These are phyloP conservation scores for Euphorbia celastroides DNA, from an alignment of 441 rosid genomes.

Conservation along the genomic window DNA sequence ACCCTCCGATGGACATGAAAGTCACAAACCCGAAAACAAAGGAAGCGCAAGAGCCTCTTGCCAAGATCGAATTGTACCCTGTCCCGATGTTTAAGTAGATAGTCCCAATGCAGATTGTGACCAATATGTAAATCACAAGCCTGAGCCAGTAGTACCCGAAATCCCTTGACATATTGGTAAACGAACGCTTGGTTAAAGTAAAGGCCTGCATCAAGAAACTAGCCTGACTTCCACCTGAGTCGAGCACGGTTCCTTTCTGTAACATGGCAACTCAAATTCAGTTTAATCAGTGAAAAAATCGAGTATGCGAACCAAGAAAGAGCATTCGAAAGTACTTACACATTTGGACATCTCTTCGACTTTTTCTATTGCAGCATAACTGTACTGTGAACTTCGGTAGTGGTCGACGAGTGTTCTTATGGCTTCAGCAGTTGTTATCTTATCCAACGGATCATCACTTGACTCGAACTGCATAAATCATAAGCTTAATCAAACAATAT, in stretches of 20 bases:
- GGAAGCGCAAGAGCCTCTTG: slow-evolving; percentile 91
- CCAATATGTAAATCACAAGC: slow-evolving; percentile 73
- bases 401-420: slow-evolving; percentile 51
- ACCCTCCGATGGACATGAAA: slow-evolving; percentile 97
- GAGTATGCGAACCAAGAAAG: neutral
- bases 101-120: slow-evolving; percentile 88
- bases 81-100: slow-evolving; percentile 88
- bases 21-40: slow-evolving; percentile 96
- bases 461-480: slow-evolving; percentile 51
- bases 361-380: slow-evolving; percentile 54
- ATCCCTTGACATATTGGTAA: slow-evolving; percentile 92
- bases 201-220: slow-evolving; percentile 85
- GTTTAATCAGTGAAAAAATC: neutral
- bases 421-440: slow-evolving; percentile 85
- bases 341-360: slow-evolving; percentile 82
- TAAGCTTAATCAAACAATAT: too few relatives aligned
- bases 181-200: slow-evolving; percentile 80
- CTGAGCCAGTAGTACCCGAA: slow-evolving; percentile 98
- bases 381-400: slow-evolving; percentile 61
- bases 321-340: slow-evolving; percentile 61
- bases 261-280: neutral
- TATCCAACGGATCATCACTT: slow-evolving; percentile 81
- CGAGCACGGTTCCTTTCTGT: slow-evolving; percentile 94
- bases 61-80: slow-evolving; percentile 79
- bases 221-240: slow-evolving; percentile 92